Base-by-base conservation (phyloP, 75 land plant species). In the Gnetum montanum region DNA sequence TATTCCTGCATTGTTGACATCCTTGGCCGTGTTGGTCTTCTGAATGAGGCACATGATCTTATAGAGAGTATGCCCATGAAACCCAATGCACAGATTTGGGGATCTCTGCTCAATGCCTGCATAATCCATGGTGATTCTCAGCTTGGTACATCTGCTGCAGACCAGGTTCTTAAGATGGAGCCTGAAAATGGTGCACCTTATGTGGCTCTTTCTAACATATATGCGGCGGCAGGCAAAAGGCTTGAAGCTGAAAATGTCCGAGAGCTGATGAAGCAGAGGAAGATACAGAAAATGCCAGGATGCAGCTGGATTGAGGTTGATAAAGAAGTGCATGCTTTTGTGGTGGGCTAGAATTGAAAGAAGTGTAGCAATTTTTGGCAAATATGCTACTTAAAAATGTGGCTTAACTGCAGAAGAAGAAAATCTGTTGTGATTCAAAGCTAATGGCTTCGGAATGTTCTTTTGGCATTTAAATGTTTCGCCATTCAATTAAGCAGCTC, bases 21-120 rank as follows among this genome's bases (percentile, higher is more conserved):
- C 6, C 43, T 60, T 26, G 56, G 68, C 8, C 34, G 70, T n/a
- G 55, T 57, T 31, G 56, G 64, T 24, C 64, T 18, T 19, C 24
- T 62, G 19, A 25, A 62, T 29, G 40, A 62, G 64, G 64, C 64
- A 49, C 36, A 65, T 8, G 50, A 56, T 13, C n/a, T 65, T 25
- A 45, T 65, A 20, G 22, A 43, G 18, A 57, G 40, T 13, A 34
- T 65, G 63, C 67, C 67, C 4, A 28, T 28, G 15, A 50, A 45
- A 4, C 66, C 66, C 1, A 24, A 5, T 31, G 49, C 47, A 4
- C 37, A 19, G n/a, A 38, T 38, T 11, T 55, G 59, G 60, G 23
- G 25, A 6, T 26, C 63, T 16, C 34, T 65, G 50, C 60, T 65
- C 11, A 37, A 34, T 20, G 63, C 67, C n/a, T 65, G 67, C 62